Evolutionary conservation across 176 grass and related monocot genomes (phyloP).

Genomic region (Canna indica): DNA sequence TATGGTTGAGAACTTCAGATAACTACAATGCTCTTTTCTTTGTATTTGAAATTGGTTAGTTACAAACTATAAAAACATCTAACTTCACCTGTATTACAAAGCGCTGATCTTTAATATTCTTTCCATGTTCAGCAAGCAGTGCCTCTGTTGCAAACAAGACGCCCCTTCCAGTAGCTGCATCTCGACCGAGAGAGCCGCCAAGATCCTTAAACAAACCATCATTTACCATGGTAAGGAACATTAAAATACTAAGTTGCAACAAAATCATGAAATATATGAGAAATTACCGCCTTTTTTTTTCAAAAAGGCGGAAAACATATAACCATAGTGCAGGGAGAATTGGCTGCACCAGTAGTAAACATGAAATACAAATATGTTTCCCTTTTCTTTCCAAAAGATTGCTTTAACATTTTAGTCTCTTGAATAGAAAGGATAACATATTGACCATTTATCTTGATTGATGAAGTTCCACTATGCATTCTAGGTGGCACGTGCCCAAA

Average conservation of each 20-base stretch:
- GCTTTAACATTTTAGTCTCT: too few relatives aligned
- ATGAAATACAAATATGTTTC: too few relatives aligned
- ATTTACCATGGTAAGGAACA: slow-evolving; percentile 9
- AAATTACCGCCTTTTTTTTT: too few relatives aligned
- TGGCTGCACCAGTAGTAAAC: too few relatives aligned
- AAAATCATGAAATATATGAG: slow-evolving; percentile 12
- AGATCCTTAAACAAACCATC: slow-evolving; percentile 52
- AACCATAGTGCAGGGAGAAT: too few relatives aligned
- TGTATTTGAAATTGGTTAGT: neutral
- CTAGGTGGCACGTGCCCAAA: too few relatives aligned
- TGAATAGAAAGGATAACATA: too few relatives aligned
- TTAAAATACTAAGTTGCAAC: slow-evolving; percentile 15
- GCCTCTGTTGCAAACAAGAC: slow-evolving; percentile 72
- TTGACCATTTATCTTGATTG: too few relatives aligned
- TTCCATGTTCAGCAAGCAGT: slow-evolving; percentile 73
- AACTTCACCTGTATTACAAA: slow-evolving; percentile 79
- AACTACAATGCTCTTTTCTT: neutral
- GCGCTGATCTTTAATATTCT: slow-evolving; percentile 65
- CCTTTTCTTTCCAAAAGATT: too few relatives aligned
- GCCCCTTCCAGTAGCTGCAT: slow-evolving; percentile 88
- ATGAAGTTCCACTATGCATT: too few relatives aligned
- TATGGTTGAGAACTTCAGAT: neutral
- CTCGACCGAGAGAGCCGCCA: slow-evolving; percentile 85
- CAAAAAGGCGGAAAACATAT: neutral
- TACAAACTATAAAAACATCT: neutral